Conservation (phyloP, 129 eudicot genomes). For the Flaveria bidentis region DNA sequence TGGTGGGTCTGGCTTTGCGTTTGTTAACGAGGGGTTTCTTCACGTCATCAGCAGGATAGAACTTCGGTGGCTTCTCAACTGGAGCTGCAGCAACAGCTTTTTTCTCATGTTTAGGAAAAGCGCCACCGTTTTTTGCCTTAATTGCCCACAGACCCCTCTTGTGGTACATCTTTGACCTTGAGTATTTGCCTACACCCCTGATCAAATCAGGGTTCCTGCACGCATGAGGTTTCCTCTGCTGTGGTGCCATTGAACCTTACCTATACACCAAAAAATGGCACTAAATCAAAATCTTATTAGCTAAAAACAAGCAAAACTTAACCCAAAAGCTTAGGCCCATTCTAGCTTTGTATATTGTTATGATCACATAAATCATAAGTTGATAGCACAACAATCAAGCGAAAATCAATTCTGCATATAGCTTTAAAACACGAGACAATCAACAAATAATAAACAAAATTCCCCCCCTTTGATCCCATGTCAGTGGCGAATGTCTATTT, state of each 20-base stretch:
- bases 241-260: constrained; percentile 41
- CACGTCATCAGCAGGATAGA: constrained; percentile 67
- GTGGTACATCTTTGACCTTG: constrained; percentile 57
- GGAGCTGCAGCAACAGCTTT: constrained; percentile 37
- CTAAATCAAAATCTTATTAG: no score
- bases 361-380: not conserved
- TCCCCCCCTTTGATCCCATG: not conserved
- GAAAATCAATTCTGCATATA: not conserved
- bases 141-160: constrained; percentile 61
- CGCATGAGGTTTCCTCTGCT: constrained; percentile 26
- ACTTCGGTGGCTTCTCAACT: constrained; percentile 49
- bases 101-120: constrained; percentile 44
- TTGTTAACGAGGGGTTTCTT: constrained; percentile 65
- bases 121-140: constrained; percentile 58
- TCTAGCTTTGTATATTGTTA: not conserved
- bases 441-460: not conserved
- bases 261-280: not conserved
- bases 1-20: constrained; percentile 65
- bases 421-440: not conserved
- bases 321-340: not conserved
- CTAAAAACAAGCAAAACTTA: not conserved
- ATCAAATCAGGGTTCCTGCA: constrained; percentile 54
- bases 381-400: not conserved
- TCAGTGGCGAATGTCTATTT: not conserved
- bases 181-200: constrained; percentile 46